phyloP scores from a whole-genome alignment of 352 stramenopile species.

The Phytopythium sindhum region DNA sequence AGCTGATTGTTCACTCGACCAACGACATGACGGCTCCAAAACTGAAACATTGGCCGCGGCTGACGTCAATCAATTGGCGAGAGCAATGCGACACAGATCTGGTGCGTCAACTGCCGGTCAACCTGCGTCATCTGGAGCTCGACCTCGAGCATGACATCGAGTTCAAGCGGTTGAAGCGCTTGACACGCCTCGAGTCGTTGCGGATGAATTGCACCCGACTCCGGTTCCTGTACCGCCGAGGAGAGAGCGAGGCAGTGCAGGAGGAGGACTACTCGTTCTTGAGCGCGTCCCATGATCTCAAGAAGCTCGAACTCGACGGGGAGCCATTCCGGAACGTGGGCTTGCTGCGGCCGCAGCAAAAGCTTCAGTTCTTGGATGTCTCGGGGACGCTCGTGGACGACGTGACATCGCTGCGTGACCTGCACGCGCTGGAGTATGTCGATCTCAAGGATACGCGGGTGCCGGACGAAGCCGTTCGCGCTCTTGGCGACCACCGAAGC shows the following conservation, averaged over 20 bases:
- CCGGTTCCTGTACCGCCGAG: neutral
- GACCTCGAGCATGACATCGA: neutral
- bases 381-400: neutral
- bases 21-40: neutral
- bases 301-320: neutral
- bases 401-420: neutral
- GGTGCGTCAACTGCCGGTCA: neutral
- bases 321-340: neutral
- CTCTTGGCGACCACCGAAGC: neutral
- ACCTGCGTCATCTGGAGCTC: neutral
- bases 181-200: neutral
- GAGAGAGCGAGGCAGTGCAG: neutral
- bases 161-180: neutral
- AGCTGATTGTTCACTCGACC: neutral
- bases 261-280: neutral
- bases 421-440: neutral
- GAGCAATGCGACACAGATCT: neutral
- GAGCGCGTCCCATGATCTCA: neutral
- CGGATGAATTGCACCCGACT: neutral
- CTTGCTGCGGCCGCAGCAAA: neutral
- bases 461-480: neutral
- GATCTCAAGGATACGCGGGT: neutral
- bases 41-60: neutral
- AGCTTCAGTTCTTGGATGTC: neutral
- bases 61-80: neutral